Evolutionary conservation across 1,139 yeast genomes (phyloP).

Genomic region (Hyphopichia burtonii): DNA sequence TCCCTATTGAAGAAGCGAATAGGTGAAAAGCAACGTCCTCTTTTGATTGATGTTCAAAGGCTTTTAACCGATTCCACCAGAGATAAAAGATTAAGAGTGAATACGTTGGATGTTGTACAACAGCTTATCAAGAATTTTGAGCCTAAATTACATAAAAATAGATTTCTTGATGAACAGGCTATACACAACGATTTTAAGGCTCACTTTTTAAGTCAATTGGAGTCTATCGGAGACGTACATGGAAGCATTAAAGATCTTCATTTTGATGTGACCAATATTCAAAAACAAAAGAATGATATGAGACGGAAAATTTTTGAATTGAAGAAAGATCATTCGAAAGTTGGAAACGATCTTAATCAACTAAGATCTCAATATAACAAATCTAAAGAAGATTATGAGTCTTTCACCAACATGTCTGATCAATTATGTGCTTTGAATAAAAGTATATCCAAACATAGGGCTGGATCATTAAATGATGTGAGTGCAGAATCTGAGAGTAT

Average conservation of each 20-base stretch:
- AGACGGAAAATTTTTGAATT: constrained; percentile 40
- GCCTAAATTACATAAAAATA: constrained; percentile 16
- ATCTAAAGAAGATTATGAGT: constrained; percentile 22
- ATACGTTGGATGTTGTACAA: constrained; percentile 38
- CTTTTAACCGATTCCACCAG: constrained; percentile 19
- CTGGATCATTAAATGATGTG: background rate
- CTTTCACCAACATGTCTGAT: constrained; percentile 16
- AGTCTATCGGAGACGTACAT: constrained; percentile 34
- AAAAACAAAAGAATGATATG: constrained; percentile 37
- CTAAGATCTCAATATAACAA: constrained; percentile 30
- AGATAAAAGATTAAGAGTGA: constrained; percentile 26
- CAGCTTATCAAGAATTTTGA: constrained; percentile 29
- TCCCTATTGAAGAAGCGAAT: constrained; percentile 20
- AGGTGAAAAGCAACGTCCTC: constrained; percentile 26
- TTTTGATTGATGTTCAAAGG: constrained; percentile 29
- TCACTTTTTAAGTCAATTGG: constrained; percentile 29
- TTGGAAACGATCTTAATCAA: constrained; percentile 40
- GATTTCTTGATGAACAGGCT: constrained; percentile 17
- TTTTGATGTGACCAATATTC: constrained; percentile 34
- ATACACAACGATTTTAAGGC: constrained; percentile 32
- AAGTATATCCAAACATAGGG: background rate
- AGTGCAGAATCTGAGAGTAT: constrained; percentile 3
- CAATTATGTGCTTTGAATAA: constrained; percentile 6
- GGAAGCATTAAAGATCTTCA: constrained; percentile 42
- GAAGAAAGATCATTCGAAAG: constrained; percentile 34